Conservation (phyloP, 2,329 filamentous ascomycete genomes). For the Trichoderma atroviride region DNA sequence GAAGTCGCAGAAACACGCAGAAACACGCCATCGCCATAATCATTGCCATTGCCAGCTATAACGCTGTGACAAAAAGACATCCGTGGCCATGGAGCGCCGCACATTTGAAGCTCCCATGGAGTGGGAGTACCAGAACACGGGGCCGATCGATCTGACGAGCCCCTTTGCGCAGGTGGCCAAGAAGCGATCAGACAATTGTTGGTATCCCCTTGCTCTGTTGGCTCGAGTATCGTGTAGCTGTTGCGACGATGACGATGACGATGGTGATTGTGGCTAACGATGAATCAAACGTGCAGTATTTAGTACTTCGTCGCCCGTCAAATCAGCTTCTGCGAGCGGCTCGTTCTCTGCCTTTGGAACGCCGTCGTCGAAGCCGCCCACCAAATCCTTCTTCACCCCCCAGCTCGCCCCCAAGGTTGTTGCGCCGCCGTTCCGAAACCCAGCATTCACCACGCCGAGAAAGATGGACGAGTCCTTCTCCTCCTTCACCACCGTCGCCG, state of each 20-base stretch:
- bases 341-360: slow-evolving; percentile 44
- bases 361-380: slow-evolving; percentile 47
- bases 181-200: slow-evolving; percentile 47
- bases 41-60: background rate
- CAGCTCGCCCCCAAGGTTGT: slow-evolving; percentile 46
- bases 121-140: slow-evolving; percentile 63
- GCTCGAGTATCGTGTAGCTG: background rate
- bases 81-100: slow-evolving; percentile 52
- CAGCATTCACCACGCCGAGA: slow-evolving; percentile 65
- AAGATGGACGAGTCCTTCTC: slow-evolving; percentile 59
- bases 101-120: slow-evolving; percentile 66
- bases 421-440: slow-evolving; percentile 62
- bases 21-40: background rate
- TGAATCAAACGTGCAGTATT: slow-evolving; percentile 37
- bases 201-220: slow-evolving; percentile 31
- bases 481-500: slow-evolving; percentile 47
- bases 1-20: background rate
- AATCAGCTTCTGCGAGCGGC: slow-evolving; percentile 39
- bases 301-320: slow-evolving; percentile 40
- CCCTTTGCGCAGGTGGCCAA: slow-evolving; percentile 60
- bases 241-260: background rate
- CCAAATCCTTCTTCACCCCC: slow-evolving; percentile 52
- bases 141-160: slow-evolving; percentile 62
- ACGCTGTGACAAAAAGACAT: background rate
- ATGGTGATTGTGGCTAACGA: slow-evolving; percentile 1